phyloP scores from a whole-genome alignment of 768 basidiomycete genomes.

The Mycena maculata region DNA sequence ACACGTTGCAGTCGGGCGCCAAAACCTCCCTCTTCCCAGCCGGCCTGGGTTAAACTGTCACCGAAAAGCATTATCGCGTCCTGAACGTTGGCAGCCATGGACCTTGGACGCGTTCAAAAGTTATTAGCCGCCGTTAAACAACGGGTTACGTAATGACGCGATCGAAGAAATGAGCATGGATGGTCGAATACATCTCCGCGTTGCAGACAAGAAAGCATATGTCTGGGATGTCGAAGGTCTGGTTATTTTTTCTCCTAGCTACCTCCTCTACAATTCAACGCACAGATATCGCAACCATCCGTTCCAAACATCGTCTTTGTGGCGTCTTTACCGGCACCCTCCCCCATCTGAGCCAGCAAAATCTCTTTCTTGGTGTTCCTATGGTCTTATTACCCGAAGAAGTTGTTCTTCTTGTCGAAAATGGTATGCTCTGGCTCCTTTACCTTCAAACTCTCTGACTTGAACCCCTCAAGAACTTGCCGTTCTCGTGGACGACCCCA shows the following conservation, averaged over 20 bases:
- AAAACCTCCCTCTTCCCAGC: conserved; percentile 71
- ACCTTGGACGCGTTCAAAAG: too few species aligned
- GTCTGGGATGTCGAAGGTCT: conserved; percentile 91
- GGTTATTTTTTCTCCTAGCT: conserved; percentile 7
- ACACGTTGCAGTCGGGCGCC: conserved; percentile 75
- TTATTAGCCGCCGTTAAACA: too few species aligned
- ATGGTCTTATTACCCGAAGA: conserved; percentile 92
- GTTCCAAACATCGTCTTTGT: conserved; percentile 84
- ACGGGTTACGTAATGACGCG: neutral
- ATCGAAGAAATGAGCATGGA: conserved; percentile 6
- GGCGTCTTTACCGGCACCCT: conserved; percentile 91
- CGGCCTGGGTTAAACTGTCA: conserved; percentile 83
- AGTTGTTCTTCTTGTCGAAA: conserved; percentile 86
- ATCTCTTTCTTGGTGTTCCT: conserved; percentile 95
- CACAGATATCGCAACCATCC: conserved; percentile 82
- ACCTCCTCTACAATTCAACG: conserved; percentile 27
- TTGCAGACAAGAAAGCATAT: conserved; percentile 84
- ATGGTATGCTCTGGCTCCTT: conserved; percentile 58
- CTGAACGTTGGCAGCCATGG: conserved; percentile 69
- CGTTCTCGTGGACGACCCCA: conserved; percentile 78
- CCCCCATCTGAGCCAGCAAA: conserved; percentile 95
- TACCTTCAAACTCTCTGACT: conserved; percentile 7
- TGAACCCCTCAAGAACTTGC: conserved; percentile 69
- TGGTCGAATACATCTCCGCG: conserved; percentile 66
- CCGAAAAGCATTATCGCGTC: conserved; percentile 83